Percentiles rank a stretch among this genome's conserved stretches.
phyloP scores from a whole-genome alignment of 176 grass and related monocot genomes.

The Bothriochloa decipiens region DNA sequence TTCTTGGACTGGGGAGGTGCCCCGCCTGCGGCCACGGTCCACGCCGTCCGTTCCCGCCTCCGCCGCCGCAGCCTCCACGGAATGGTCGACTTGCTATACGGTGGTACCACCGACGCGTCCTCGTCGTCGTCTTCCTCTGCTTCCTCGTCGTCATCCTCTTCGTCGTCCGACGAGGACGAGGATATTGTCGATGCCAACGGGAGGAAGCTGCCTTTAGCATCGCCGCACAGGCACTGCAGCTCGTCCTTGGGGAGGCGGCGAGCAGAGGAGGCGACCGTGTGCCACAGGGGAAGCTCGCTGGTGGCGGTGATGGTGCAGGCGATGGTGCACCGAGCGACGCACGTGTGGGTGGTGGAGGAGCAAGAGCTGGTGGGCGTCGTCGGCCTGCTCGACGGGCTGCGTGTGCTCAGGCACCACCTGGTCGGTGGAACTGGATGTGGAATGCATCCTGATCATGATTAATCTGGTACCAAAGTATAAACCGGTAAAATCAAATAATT shows the following conservation, averaged over 20 bases:
- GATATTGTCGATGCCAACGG: not conserved
- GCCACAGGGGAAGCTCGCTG: slow-evolving; percentile 63
- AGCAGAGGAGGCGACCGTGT: slow-evolving; percentile 54
- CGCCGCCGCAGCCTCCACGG: slow-evolving; percentile 39
- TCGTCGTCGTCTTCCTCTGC: slow-evolving; percentile 34
- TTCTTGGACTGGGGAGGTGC: slow-evolving; percentile 46
- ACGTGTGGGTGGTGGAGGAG: slow-evolving; percentile 73
- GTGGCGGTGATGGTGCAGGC: slow-evolving; percentile 85
- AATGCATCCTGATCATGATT: too few species aligned
- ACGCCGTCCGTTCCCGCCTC: slow-evolving; percentile 41
- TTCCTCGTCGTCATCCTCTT: slow-evolving; percentile 35
- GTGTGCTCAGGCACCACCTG: slow-evolving; percentile 56
- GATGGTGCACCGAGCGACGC: slow-evolving; percentile 62
- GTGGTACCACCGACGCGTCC: not conserved
- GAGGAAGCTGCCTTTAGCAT: not conserved
- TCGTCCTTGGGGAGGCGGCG: slow-evolving; percentile 33
- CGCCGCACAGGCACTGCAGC: not conserved
- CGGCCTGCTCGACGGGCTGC: slow-evolving; percentile 57
- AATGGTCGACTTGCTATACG: slow-evolving; percentile 63
- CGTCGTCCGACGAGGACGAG: slow-evolving; percentile 52
- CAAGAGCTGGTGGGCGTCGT: slow-evolving; percentile 58
- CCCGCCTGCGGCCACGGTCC: slow-evolving; percentile 34
- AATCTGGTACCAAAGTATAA: too few species aligned
- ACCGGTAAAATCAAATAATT: too few species aligned
- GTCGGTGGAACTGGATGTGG: too few species aligned